These are phyloP conservation scores for Eutrema salsugineum DNA, from an alignment of 441 rosid species.

Conservation along the genomic window DNA sequence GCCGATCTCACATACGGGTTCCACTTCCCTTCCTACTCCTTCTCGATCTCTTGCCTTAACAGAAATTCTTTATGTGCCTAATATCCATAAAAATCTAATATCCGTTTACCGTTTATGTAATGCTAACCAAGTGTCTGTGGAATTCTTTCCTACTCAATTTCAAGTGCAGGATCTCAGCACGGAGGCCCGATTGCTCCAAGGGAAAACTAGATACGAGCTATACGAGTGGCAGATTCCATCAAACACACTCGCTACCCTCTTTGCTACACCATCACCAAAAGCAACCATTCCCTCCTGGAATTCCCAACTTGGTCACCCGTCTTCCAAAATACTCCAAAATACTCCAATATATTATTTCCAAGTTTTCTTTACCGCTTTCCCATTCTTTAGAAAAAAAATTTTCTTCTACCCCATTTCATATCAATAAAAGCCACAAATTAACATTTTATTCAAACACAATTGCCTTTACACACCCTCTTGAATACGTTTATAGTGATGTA, in stretches of 20 bases:
- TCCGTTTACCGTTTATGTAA: neutral
- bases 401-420: neutral
- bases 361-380: neutral
- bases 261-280: neutral
- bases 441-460: neutral
- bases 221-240: neutral
- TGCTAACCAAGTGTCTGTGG: neutral
- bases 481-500: neutral
- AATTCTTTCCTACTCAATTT: neutral
- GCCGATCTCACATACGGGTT: neutral
- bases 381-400: neutral
- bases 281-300: accelerated
- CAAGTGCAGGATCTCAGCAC: neutral
- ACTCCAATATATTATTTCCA: neutral
- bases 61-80: neutral
- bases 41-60: neutral
- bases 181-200: neutral
- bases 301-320: neutral
- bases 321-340: neutral
- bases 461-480: neutral
- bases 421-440: neutral
- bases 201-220: neutral
- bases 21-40: neutral
- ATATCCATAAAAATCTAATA: neutral
- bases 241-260: neutral